These are phyloP conservation scores for Grifola frondosa DNA, from an alignment of 1,284 basidiomycete genomes.

Conservation along the genomic window DNA sequence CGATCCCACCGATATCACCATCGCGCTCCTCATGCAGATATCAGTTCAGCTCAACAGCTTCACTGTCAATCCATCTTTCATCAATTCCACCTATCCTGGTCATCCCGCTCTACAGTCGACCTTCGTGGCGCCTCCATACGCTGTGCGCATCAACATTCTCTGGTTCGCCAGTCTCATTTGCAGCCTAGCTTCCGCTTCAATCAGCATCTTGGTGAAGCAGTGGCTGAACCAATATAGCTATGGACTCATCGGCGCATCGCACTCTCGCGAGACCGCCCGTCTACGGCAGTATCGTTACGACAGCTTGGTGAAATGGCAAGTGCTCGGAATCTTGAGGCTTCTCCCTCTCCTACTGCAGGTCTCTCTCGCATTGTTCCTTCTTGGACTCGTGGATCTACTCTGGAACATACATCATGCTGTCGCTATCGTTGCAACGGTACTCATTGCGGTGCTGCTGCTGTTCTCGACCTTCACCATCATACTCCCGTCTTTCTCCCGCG, in stretches of 20 bases:
- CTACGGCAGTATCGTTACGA: slow-evolving; percentile 6
- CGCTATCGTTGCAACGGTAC: neutral
- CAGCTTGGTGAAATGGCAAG: slow-evolving; percentile 3
- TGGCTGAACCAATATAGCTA: slow-evolving; percentile 16
- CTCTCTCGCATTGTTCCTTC: slow-evolving; percentile 9
- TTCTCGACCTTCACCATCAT: slow-evolving; percentile 6
- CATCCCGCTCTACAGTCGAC: slow-evolving; percentile 1
- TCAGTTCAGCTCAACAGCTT: slow-evolving; percentile 6
- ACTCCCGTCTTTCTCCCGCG: slow-evolving; percentile 4
- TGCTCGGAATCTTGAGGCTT: slow-evolving; percentile 2
- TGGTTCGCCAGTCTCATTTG: slow-evolving; percentile 71
- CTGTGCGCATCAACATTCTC: slow-evolving; percentile 56
- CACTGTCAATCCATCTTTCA: slow-evolving; percentile 1
- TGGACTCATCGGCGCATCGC: slow-evolving; percentile 9
- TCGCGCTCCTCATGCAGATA: slow-evolving; percentile 3
- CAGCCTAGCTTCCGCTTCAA: slow-evolving; percentile 43
- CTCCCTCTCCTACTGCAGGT: slow-evolving; percentile 7
- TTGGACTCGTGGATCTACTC: slow-evolving; percentile 5
- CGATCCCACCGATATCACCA: neutral
- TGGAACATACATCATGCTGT: slow-evolving; percentile 8
- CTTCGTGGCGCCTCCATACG: slow-evolving; percentile 6
- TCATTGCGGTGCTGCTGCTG: neutral
- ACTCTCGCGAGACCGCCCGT: neutral
- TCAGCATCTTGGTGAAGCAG: slow-evolving; percentile 17
- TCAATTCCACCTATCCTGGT: slow-evolving; percentile 7